Conservation (phyloP, 495 filamentous ascomycete species). For the Penicillium roqueforti region DNA sequence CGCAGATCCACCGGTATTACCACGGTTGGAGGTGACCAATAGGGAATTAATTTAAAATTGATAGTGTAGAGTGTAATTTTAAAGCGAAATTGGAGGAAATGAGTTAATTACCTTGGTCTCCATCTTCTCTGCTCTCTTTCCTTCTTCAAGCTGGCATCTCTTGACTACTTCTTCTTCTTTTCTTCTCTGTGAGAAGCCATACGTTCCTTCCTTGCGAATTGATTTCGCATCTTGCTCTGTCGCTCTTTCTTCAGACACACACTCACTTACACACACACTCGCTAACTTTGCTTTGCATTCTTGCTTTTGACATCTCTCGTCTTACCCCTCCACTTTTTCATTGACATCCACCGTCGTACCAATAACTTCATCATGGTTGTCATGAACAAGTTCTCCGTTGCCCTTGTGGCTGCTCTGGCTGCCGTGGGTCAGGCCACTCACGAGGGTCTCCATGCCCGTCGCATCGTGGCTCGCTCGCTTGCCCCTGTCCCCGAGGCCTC, state of each 20-base stretch:
- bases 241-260: slow-evolving; percentile 10
- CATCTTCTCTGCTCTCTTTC: slow-evolving; percentile 20
- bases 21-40: background rate
- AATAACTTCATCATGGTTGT: slow-evolving; percentile 32
- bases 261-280: background rate
- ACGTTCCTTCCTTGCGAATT: slow-evolving; percentile 47
- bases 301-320: slow-evolving; percentile 2
- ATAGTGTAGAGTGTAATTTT: background rate
- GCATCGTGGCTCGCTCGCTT: slow-evolving; percentile 25
- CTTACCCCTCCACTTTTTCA: slow-evolving; percentile 4
- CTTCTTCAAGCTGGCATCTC: slow-evolving; percentile 21
- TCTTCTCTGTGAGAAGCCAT: slow-evolving; percentile 32
- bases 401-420: slow-evolving; percentile 47
- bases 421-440: slow-evolving; percentile 38
- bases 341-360: slow-evolving; percentile 29
- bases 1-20: slow-evolving; percentile 4
- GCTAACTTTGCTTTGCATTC: background rate
- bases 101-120: slow-evolving; percentile 19
- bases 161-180: slow-evolving; percentile 21
- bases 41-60: background rate
- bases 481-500: slow-evolving; percentile 11
- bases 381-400: slow-evolving; percentile 47
- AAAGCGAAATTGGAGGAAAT: slow-evolving; percentile 9
- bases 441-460: slow-evolving; percentile 34
- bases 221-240: slow-evolving; percentile 41